Percentiles rank a stretch among this genome's conserved stretches.
Evolutionary conservation across 768 basidiomycete genomes (phyloP).

Genomic region (Boletus tomentosulus): DNA sequence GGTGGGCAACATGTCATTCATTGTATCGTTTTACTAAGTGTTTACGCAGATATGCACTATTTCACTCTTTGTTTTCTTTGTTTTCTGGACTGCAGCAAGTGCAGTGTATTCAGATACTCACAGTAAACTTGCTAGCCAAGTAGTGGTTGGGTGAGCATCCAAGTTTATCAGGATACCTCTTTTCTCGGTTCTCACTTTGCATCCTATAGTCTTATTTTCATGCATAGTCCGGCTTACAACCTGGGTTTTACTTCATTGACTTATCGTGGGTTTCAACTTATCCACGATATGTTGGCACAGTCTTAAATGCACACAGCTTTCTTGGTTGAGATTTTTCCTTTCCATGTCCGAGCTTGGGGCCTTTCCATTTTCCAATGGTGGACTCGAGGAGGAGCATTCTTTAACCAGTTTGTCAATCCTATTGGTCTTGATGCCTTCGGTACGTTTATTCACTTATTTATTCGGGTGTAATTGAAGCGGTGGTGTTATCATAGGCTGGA

Average conservation of each 20-base stretch:
- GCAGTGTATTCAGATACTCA: constrained; percentile 10
- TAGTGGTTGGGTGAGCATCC: constrained; percentile 9
- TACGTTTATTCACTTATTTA: not conserved
- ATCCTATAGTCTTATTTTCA: constrained; percentile 5
- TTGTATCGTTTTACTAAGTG: not conserved
- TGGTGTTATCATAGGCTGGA: constrained; percentile 8
- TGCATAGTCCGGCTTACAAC: constrained; percentile 6
- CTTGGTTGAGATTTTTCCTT: constrained; percentile 63
- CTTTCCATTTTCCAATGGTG: constrained; percentile 59
- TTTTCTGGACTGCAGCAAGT: constrained; percentile 14
- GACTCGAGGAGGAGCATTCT: constrained; percentile 35
- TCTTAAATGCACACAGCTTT: constrained; percentile 36
- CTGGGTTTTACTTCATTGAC: constrained; percentile 1
- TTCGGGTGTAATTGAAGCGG: not conserved
- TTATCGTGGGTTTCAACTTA: not conserved
- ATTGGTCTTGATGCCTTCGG: constrained; percentile 1
- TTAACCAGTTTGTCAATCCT: constrained; percentile 3
- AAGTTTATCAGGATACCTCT: not conserved
- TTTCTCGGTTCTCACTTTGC: not conserved
- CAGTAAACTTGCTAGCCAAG: constrained; percentile 1
- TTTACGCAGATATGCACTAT: constrained; percentile 3
- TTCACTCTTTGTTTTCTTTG: constrained; percentile 14
- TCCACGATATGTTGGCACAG: not conserved
- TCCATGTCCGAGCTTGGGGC: constrained; percentile 55
- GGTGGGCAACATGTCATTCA: not conserved